phyloP scores from a whole-genome alignment of 108 stramenopile species.

The Stephanodiscus minutulus region DNA sequence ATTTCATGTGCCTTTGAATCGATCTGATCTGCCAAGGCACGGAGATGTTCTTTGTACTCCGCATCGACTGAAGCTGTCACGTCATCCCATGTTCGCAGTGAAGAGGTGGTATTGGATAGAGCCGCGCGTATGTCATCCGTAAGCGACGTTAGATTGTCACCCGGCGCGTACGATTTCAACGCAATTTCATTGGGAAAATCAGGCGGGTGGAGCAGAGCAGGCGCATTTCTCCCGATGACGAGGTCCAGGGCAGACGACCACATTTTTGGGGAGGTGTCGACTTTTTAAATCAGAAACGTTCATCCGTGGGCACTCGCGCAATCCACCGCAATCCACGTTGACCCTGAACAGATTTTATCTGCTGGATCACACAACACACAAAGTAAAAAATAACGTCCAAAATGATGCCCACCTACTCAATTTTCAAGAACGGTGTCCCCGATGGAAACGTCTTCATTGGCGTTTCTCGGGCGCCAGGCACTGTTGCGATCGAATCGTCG shows the following conservation, averaged over 20 bases:
- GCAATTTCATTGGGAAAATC: neutral
- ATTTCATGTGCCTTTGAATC: constrained; percentile 19
- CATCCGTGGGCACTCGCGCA: too few relatives aligned
- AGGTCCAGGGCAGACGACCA: neutral
- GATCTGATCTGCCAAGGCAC: constrained; percentile 18
- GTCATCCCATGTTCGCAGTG: neutral
- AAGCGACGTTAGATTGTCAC: neutral
- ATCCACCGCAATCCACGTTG: too few relatives aligned
- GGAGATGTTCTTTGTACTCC: neutral
- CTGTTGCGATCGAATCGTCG: too few relatives aligned
- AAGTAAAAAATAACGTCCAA: too few relatives aligned
- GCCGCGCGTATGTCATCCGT: neutral
- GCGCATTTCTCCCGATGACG: neutral
- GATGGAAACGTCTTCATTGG: too few relatives aligned
- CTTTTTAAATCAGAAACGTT: too few relatives aligned
- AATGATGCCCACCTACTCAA: too few relatives aligned
- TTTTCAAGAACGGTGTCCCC: too few relatives aligned
- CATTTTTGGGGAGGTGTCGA: too few relatives aligned
- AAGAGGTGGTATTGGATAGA: neutral
- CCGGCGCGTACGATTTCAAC: neutral
- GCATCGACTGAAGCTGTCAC: neutral
- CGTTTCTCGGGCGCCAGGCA: too few relatives aligned
- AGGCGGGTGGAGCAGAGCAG: neutral
- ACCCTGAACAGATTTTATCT: too few relatives aligned
- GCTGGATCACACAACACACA: too few relatives aligned